Evolutionary conservation across 768 basidiomycete genomes (phyloP).

Genomic region (Podaxis carcinomalis): DNA sequence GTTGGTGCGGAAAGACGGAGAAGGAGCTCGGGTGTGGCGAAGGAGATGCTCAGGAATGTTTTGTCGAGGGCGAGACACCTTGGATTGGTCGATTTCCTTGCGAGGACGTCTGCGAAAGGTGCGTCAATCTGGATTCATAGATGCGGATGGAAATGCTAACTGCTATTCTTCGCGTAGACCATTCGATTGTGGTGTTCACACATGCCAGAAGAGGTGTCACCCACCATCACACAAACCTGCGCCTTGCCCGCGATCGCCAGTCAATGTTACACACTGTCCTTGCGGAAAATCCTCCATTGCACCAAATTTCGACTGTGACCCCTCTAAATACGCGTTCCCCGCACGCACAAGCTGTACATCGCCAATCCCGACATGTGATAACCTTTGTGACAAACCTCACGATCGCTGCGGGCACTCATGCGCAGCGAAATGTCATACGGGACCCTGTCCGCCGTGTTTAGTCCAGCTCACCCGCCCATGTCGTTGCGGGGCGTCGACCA

Average conservation of each 20-base stretch:
- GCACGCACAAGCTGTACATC: slow-evolving; percentile 57
- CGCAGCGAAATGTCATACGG: slow-evolving; percentile 64
- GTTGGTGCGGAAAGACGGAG: slow-evolving; percentile 77
- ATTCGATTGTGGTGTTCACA: slow-evolving; percentile 77
- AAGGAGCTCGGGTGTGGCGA: slow-evolving; percentile 65
- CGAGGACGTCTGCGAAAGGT: slow-evolving; percentile 55
- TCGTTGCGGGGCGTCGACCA: slow-evolving; percentile 74
- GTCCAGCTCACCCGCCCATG: slow-evolving; percentile 73
- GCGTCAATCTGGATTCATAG: slow-evolving; percentile 12
- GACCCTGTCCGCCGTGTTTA: slow-evolving; percentile 76
- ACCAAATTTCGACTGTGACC: slow-evolving; percentile 24
- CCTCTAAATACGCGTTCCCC: slow-evolving; percentile 30
- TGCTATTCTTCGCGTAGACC: slow-evolving; percentile 28
- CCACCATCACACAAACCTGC: slow-evolving; percentile 38
- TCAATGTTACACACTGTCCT: slow-evolving; percentile 66
- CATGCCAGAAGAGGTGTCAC: slow-evolving; percentile 74
- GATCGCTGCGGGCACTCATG: slow-evolving; percentile 75
- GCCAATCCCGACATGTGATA: slow-evolving; percentile 77
- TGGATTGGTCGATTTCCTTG: slow-evolving; percentile 72
- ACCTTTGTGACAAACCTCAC: slow-evolving; percentile 61
- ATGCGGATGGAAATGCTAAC: background rate
- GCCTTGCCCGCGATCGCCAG: slow-evolving; percentile 72
- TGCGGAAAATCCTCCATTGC: slow-evolving; percentile 68
- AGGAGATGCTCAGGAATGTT: slow-evolving; percentile 39
- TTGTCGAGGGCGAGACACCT: slow-evolving; percentile 33